A percentile compares a stretch with the other conserved stretches of the same genome.
phyloP scores from a whole-genome alignment of 2,329 filamentous ascomycete species.

The Gremmenia infestans region DNA sequence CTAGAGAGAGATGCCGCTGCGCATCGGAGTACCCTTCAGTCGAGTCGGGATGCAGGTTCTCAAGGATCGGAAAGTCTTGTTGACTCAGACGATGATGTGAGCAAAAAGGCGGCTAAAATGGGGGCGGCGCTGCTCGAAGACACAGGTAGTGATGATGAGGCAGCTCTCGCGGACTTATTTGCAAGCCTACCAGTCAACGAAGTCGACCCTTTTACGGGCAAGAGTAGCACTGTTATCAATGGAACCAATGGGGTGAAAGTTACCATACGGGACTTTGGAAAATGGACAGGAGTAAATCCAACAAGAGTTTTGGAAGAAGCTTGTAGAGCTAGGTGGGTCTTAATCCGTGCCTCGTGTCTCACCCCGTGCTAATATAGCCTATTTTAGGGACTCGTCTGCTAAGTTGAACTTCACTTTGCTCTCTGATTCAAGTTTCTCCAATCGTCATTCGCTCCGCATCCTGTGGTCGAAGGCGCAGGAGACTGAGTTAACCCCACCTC shows the following conservation, averaged over 20 bases:
- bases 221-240: conserved; percentile 51
- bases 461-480: conserved; percentile 74
- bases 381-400: conserved; percentile 59
- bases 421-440: conserved; percentile 69
- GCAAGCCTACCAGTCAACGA: conserved; percentile 56
- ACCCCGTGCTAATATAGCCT: not conserved
- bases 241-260: conserved; percentile 50
- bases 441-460: conserved; percentile 69
- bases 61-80: conserved; percentile 28
- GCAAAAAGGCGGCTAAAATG: conserved; percentile 52
- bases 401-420: conserved; percentile 64
- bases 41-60: conserved; percentile 18
- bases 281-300: conserved; percentile 71
- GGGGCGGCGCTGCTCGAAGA: conserved; percentile 55
- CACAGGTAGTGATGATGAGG: conserved; percentile 47
- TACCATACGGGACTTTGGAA: conserved; percentile 76
- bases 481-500: conserved; percentile 31
- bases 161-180: conserved; percentile 51
- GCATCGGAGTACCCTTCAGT: conserved; percentile 6
- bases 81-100: conserved; percentile 43
- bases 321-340: conserved; percentile 67
- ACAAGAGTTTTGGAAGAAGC: conserved; percentile 76
- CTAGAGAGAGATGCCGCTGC: conserved; percentile 54
- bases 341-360: not conserved
- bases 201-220: conserved; percentile 53